Conservation (phyloP, 2,329 filamentous ascomycete genomes). For the Penicillium carneum region DNA sequence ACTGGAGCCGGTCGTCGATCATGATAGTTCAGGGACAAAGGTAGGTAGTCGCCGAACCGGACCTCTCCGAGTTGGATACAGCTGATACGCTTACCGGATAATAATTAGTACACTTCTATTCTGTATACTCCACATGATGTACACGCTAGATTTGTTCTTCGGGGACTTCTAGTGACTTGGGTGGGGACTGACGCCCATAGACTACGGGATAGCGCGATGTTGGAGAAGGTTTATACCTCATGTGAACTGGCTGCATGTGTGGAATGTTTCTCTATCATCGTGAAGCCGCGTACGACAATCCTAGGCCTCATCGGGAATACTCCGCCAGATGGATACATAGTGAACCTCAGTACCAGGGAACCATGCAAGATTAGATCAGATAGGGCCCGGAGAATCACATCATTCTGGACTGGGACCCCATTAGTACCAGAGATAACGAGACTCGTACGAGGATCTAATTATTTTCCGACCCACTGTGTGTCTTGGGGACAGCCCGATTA, state of each 20-base stretch:
- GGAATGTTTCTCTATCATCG: background rate
- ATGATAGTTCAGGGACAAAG: conserved; percentile 17
- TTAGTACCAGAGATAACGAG: conserved; percentile 14
- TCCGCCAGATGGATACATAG: background rate
- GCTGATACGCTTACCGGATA: background rate
- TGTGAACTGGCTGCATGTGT: background rate
- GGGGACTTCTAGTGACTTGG: background rate
- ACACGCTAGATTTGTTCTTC: conserved; percentile 3
- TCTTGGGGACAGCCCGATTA: background rate
- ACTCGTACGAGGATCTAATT: background rate
- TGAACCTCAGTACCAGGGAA: background rate
- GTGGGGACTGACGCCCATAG: conserved; percentile 6
- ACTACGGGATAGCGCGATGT: conserved; percentile 11
- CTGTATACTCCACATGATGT: conserved; percentile 7
- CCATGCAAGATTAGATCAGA: conserved; percentile 5
- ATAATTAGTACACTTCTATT: no score
- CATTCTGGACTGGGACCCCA: conserved; percentile 5
- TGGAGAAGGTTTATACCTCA: conserved; percentile 1
- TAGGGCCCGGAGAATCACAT: conserved; percentile 2
- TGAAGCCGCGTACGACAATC: background rate
- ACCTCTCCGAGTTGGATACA: background rate
- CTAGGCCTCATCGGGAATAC: background rate
- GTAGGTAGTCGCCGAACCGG: background rate
- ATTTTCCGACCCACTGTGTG: background rate
- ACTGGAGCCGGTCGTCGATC: conserved; percentile 26